phyloP scores from a whole-genome alignment of 1,284 basidiomycete species.

The Ganoderma boninense region DNA sequence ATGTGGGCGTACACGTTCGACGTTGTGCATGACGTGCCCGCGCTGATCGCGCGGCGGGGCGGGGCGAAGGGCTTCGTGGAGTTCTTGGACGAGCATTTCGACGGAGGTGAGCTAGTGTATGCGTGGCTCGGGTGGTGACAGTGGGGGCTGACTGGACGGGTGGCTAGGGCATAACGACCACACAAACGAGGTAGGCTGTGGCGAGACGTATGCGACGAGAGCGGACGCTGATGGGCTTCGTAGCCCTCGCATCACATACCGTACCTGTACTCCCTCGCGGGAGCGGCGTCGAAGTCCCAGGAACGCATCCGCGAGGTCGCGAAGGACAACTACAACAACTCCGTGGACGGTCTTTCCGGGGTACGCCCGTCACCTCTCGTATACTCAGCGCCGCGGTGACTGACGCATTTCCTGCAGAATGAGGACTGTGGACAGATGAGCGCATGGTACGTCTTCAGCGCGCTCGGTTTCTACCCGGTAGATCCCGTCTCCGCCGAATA shows the following conservation, averaged over 20 bases:
- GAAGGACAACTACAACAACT: slow-evolving; percentile 69
- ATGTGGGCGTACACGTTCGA: slow-evolving; percentile 87
- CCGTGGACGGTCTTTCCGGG: slow-evolving; percentile 71
- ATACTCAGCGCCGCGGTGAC: too few relatives aligned
- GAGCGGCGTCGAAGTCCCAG: slow-evolving; percentile 75
- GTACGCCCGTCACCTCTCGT: too few relatives aligned
- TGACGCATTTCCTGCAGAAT: slow-evolving; percentile 56
- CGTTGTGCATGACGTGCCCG: slow-evolving; percentile 75
- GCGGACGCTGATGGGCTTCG: neutral
- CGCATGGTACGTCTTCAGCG: slow-evolving; percentile 86
- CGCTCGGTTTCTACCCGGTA: slow-evolving; percentile 89
- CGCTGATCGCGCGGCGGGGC: slow-evolving; percentile 69
- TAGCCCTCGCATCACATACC: slow-evolving; percentile 86
- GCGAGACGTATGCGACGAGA: too few relatives aligned
- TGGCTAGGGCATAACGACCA: slow-evolving; percentile 79
- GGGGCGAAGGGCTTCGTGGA: slow-evolving; percentile 70
- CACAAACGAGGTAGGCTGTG: slow-evolving; percentile 73
- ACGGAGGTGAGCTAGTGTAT: slow-evolving; percentile 54
- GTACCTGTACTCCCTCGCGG: slow-evolving; percentile 80
- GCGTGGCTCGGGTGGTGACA: neutral
- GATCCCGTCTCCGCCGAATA: slow-evolving; percentile 81
- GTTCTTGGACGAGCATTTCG: slow-evolving; percentile 81
- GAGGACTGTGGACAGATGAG: slow-evolving; percentile 93
- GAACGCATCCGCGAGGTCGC: slow-evolving; percentile 76
- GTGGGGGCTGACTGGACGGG: too few relatives aligned